Evolutionary conservation across 78 protist species (phyloP), one percentile per base, ranked within the genome.

Genomic region (Protostelium mycophagum): DNA sequence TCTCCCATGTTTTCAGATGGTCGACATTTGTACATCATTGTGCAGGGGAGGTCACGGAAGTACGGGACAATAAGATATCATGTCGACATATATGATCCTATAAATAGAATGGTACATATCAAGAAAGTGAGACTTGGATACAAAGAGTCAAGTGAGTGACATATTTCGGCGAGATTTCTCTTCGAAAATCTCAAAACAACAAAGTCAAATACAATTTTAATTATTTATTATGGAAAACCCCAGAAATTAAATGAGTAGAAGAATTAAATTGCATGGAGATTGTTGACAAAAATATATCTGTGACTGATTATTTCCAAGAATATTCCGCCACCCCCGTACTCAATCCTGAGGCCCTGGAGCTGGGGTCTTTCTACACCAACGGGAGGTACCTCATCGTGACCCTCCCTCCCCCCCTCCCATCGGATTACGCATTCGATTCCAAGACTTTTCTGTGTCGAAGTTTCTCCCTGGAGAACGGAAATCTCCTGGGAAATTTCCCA

Each of bases 321-420:
- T 51, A 90, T 36, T 51, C 86, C 31, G 94, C 87, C 31, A 86
- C 73, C 0, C 35, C 87, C 0, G 94, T 92, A 1, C 36, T 92
- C 29, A 92, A 92, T 85, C 94, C 94, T 28, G 35, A 31, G 0
- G 38, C 90, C 16, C 37, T 93, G 9, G 95, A 90, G 34, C 28
- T 63, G 37, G 95, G 95, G 0, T 93, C 95, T 83, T 93, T 93
- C 36, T 93, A 93, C 84, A 93, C 95, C 0, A 93, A 93, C 38
- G 95, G 95, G 28, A 91, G 89, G 39, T 93, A 93, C 36, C 86
- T 93, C 36, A 88, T 93, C 93, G 91, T 93, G 34, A 92, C 89
- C 28, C 9, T 93, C 25, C 95, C 95, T 29, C 95, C 95, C 37
- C 93, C 95, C 35, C 35, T 90, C 28, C 93, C 93, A 1, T 10